Evolutionary conservation across 2,329 filamentous ascomycete species (phyloP).

Genomic region (Talaromyces rugulosus): DNA sequence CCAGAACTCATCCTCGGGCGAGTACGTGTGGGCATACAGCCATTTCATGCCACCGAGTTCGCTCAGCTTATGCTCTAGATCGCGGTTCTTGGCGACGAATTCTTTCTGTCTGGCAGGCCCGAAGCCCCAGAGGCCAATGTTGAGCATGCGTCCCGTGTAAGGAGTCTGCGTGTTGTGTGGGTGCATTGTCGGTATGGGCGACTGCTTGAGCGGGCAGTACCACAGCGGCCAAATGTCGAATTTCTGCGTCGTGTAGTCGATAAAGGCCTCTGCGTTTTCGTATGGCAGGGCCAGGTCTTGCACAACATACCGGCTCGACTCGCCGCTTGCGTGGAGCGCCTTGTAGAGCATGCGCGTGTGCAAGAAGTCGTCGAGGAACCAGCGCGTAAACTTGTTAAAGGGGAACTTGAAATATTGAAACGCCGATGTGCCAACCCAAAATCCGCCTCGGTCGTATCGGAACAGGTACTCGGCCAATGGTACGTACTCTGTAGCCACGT

Average conservation of each 20-base stretch:
- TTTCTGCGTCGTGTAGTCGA: conserved; percentile 45
- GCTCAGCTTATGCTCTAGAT: conserved; percentile 64
- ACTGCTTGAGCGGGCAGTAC: conserved; percentile 50
- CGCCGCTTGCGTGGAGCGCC: conserved; percentile 56
- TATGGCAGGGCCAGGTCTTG: conserved; percentile 61
- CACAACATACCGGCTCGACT: conserved; percentile 55
- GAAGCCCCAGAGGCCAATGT: conserved; percentile 73
- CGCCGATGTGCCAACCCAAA: conserved; percentile 60
- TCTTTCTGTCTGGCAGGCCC: conserved; percentile 52
- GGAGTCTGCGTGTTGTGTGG: conserved; percentile 11
- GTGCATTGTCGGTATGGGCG: conserved; percentile 15
- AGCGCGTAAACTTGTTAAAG: conserved; percentile 57
- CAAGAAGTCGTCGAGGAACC: conserved; percentile 57
- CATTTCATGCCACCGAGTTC: conserved; percentile 76
- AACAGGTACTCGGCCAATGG: conserved; percentile 36
- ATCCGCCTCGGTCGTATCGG: conserved; percentile 58
- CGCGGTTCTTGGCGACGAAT: conserved; percentile 68
- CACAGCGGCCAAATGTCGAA: conserved; percentile 55
- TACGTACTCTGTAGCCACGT: conserved; percentile 47
- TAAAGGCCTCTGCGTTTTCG: conserved; percentile 47
- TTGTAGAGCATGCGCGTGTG: conserved; percentile 61
- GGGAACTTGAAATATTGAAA: conserved; percentile 59
- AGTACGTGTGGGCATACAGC: conserved; percentile 84
- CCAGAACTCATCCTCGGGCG: conserved; percentile 56
- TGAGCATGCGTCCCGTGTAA: conserved; percentile 36